Evolutionary conservation across 176 grass and related monocot genomes (phyloP).

Genomic region (Lolium perenne): DNA sequence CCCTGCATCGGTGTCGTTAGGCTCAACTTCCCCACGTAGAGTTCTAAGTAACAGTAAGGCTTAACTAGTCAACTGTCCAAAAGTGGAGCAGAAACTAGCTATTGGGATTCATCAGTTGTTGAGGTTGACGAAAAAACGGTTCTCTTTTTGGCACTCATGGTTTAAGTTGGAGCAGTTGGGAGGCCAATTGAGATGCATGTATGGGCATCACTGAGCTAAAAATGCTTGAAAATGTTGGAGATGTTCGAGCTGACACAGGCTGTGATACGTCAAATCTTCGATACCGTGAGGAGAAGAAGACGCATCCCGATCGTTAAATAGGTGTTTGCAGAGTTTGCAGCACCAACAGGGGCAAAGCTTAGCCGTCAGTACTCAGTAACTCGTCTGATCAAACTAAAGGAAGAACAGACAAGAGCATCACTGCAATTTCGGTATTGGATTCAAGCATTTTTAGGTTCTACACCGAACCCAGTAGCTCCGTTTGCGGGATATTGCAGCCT

Average conservation of each 20-base stretch:
- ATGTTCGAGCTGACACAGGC: constrained; percentile 8
- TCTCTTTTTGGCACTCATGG: background rate
- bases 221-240: background rate
- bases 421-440: background rate
- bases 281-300: background rate
- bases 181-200: background rate
- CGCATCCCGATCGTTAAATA: background rate
- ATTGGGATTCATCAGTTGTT: background rate
- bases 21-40: background rate
- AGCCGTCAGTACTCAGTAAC: background rate
- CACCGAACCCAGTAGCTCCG: background rate
- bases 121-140: constrained; percentile 32
- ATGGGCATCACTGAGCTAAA: background rate
- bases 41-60: background rate
- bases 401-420: background rate
- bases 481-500: background rate
- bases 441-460: constrained; percentile 17
- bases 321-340: background rate
- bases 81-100: constrained; percentile 14
- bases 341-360: background rate
- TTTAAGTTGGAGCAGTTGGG: constrained; percentile 23
- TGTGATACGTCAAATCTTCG: background rate
- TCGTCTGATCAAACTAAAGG: background rate
- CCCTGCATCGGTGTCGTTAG: constrained; percentile 5
- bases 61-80: background rate